phyloP scores from a whole-genome alignment of 768 basidiomycete species.

The Fomitopsis serialis region DNA sequence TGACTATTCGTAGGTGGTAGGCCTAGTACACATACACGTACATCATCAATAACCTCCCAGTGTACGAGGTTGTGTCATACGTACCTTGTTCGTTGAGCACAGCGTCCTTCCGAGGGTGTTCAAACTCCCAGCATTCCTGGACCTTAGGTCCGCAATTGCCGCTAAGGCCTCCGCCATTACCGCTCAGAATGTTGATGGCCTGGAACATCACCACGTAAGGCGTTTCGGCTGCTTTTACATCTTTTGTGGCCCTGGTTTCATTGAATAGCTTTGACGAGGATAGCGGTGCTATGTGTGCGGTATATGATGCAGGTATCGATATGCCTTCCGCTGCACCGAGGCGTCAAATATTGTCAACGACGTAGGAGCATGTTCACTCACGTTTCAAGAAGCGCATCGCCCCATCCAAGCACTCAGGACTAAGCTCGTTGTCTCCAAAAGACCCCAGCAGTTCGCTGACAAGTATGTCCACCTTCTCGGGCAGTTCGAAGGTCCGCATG shows the following conservation, averaged over 20 bases:
- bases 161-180: slow-evolving; percentile 53
- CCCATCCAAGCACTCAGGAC: slow-evolving; percentile 96
- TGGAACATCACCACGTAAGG: slow-evolving; percentile 99
- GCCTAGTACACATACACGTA: slow-evolving; percentile 51
- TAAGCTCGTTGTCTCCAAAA: slow-evolving; percentile 97
- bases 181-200: slow-evolving; percentile 85
- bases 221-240: slow-evolving; percentile 77
- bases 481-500: slow-evolving; percentile 81
- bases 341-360: background rate
- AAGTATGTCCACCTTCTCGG: slow-evolving; percentile 87
- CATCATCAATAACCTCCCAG: background rate
- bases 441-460: slow-evolving; percentile 95
- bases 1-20: slow-evolving; percentile 93
- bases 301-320: slow-evolving; percentile 95
- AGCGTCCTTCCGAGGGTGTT: slow-evolving; percentile 82
- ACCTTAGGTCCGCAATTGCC: slow-evolving; percentile 76
- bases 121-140: slow-evolving; percentile 97
- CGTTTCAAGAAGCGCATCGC: slow-evolving; percentile 91
- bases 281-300: slow-evolving; percentile 89
- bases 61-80: background rate
- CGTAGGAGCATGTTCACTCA: slow-evolving; percentile 31
- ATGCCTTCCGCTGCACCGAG: slow-evolving; percentile 70
- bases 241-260: slow-evolving; percentile 66
- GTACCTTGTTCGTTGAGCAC: slow-evolving; percentile 68
- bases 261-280: slow-evolving; percentile 91